Percentiles rank a stretch among this genome's conserved stretches.
phyloP scores from a whole-genome alignment of 768 basidiomycete genomes.

The Pholiota molesta region DNA sequence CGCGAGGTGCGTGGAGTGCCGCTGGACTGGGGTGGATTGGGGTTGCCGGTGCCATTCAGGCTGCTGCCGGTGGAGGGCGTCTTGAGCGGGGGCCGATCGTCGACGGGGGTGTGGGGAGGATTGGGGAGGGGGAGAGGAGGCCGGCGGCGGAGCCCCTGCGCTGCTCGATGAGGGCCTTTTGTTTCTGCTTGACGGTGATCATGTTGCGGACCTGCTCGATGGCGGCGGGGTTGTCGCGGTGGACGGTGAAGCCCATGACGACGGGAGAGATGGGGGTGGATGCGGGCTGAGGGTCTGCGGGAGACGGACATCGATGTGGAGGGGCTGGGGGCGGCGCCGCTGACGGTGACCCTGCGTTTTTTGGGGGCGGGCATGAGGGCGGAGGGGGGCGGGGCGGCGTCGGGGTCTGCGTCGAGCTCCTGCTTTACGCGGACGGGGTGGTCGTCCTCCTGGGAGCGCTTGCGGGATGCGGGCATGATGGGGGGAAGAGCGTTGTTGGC shows the following conservation, averaged over 20 bases:
- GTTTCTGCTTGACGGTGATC: conserved; percentile 68
- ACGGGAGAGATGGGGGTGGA: conserved; percentile 69
- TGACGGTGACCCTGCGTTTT: conserved; percentile 74
- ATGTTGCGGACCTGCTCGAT: conserved; percentile 67
- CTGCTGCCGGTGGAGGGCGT: conserved; percentile 11
- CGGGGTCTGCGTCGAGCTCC: conserved; percentile 46
- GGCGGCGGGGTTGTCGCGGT: conserved; percentile 58
- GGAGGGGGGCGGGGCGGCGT: conserved; percentile 41
- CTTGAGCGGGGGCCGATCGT: conserved; percentile 23
- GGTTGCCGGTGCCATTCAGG: conserved; percentile 2
- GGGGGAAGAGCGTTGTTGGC: conserved; percentile 67
- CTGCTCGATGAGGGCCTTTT: conserved; percentile 72
- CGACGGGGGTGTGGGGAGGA: conserved; percentile 32
- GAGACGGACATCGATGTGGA: conserved; percentile 55
- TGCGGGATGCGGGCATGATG: conserved; percentile 51
- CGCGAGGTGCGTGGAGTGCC: conserved; percentile 33
- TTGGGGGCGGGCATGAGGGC: conserved; percentile 50
- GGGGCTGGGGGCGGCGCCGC: conserved; percentile 52
- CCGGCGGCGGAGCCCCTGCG: conserved; percentile 62
- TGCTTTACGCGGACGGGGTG: conserved; percentile 59
- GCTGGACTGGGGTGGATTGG: conserved; percentile 13
- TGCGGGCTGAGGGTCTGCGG: conserved; percentile 41
- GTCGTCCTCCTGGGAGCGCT: conserved; percentile 48
- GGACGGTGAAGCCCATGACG: conserved; percentile 61
- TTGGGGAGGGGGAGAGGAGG: conserved; percentile 38